These are phyloP conservation scores for Lentinula raphanica DNA, from an alignment of 768 basidiomycete species.

Conservation along the genomic window DNA sequence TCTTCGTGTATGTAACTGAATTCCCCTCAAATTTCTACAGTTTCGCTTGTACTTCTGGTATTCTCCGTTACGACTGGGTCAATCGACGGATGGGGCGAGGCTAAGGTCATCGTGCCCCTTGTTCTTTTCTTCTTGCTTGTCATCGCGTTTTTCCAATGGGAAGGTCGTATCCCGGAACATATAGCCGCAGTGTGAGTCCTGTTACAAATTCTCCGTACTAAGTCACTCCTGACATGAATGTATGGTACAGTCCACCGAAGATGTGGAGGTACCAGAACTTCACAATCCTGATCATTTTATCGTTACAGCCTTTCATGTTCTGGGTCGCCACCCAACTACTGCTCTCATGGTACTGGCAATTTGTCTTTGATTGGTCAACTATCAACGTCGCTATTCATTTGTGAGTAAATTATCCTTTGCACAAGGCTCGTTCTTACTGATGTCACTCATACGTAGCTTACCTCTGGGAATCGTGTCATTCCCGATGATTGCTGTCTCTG, in stretches of 20 bases:
- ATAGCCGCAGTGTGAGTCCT: conserved; percentile 37
- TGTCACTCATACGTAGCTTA: neutral
- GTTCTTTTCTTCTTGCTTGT: conserved; percentile 37
- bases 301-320: conserved; percentile 37
- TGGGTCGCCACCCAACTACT: conserved; percentile 31
- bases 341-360: conserved; percentile 35
- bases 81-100: conserved; percentile 41
- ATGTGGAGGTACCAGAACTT: conserved; percentile 40
- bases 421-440: neutral
- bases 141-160: conserved; percentile 47
- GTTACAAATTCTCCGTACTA: neutral
- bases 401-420: conserved; percentile 20
- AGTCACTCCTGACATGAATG: neutral
- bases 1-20: neutral
- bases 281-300: conserved; percentile 29
- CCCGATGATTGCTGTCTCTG: neutral
- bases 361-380: conserved; percentile 35
- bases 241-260: conserved; percentile 30
- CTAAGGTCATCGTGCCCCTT: conserved; percentile 40
- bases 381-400: conserved; percentile 35
- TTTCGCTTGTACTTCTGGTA: conserved; percentile 32
- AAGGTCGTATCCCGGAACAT: conserved; percentile 32
- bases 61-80: conserved; percentile 44
- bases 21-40: conserved; percentile 13
- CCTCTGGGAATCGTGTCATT: neutral